Base-by-base conservation (phyloP, 164 flowering plant species). In the Vitis cinerea region DNA sequence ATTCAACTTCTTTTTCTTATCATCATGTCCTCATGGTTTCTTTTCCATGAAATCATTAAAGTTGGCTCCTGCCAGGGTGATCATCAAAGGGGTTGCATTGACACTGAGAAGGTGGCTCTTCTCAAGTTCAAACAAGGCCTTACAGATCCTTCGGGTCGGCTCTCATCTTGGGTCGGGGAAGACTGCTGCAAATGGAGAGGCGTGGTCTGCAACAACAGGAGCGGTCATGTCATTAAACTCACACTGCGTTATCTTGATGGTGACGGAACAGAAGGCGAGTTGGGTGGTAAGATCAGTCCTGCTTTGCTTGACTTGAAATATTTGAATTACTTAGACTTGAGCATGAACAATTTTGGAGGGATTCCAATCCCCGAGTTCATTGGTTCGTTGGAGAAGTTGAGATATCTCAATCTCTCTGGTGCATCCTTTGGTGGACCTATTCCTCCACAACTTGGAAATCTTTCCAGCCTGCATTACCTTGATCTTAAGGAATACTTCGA, bases 371-470 rank as follows among this genome's bases (percentile, higher is more conserved):
- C 66, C 17, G 14, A 63, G 14, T 65, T 65, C 67, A 17, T 65
- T 50, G 67, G 70, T 47, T 67, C 70, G 3, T 27, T 67, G 10
- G 29, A 14, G 2, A 58, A 2, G 52, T 55, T 67, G 31, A 67
- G 31, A 5, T 31, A 31, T 31, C 44, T 31, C 44, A 31, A 31
- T 31, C 44, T 31, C 44, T 31, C 44, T 31, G 44, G 9, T n/a
- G 62, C 70, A 12, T 58, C 62, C 62, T 67, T 67, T 48, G 37
- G 52, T 15, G 47, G 67, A 9, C 2, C 13, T 0, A 29, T 65
- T 27, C 58, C 67, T 51, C 57, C 67, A 27, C 13, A 29, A 10
- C 14, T 65, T 17, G 67, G 67, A 27, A 65, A 65, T 44, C 51
- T 65, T 14, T 65, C 67, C 5, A 50, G 17, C 16, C 10, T 65